phyloP scores from a whole-genome alignment of 768 basidiomycete genomes.

The Lepiota brunneoincarnata region DNA sequence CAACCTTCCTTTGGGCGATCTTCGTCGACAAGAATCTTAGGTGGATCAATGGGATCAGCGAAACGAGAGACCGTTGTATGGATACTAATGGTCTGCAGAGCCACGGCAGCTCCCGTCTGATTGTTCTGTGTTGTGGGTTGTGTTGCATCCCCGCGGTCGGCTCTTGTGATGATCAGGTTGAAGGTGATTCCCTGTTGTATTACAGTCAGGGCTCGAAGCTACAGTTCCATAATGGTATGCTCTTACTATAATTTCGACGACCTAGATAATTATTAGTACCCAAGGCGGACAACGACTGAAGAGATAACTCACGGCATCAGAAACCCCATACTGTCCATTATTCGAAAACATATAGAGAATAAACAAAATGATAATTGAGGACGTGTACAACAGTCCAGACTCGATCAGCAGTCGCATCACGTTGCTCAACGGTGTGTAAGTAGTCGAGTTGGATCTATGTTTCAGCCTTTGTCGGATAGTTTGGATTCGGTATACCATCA shows the following conservation, averaged over 20 bases:
- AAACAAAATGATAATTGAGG: conserved; percentile 33
- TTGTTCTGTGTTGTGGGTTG: conserved; percentile 9
- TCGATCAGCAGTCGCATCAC: conserved; percentile 35
- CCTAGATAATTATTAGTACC: conserved; percentile 18
- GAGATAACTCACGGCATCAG: conserved; percentile 30
- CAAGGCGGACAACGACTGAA: background rate
- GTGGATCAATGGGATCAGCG: background rate
- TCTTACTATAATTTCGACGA: conserved; percentile 40
- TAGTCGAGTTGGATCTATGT: conserved; percentile 17
- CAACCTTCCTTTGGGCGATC: background rate
- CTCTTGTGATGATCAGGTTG: conserved; percentile 23
- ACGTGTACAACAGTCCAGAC: conserved; percentile 37
- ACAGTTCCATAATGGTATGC: background rate
- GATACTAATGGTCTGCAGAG: conserved; percentile 6
- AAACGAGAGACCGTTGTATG: conserved; percentile 5
- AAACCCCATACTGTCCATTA: conserved; percentile 36
- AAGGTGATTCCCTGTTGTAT: conserved; percentile 24
- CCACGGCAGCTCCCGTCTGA: conserved; percentile 2
- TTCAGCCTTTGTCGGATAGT: conserved; percentile 24
- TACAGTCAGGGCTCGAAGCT: background rate
- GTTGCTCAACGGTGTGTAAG: conserved; percentile 24
- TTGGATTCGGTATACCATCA: conserved; percentile 39
- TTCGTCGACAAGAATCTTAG: background rate
- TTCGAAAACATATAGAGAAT: conserved; percentile 32
- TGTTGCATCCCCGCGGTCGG: conserved; percentile 15